Conservation (phyloP, 768 basidiomycete genomes). For the Tubosaeta sp. region DNA sequence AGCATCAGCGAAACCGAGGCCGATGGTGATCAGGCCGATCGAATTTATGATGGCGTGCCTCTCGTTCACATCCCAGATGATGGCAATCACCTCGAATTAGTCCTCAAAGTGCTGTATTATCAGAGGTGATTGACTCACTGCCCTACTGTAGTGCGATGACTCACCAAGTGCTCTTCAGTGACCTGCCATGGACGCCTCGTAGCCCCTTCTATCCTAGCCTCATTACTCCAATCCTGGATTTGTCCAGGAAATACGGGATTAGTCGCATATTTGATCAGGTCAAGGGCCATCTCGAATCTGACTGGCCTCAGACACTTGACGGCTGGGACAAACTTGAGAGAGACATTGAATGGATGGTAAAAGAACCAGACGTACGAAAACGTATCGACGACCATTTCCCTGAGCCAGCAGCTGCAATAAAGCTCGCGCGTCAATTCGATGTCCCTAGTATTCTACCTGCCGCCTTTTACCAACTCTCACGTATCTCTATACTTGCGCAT, state of each 20-base stretch:
- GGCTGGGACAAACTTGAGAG: constrained; percentile 13
- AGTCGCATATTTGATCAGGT: constrained; percentile 5
- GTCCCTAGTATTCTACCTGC: constrained; percentile 44
- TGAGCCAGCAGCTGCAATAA: constrained; percentile 32
- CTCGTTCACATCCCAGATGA: constrained; percentile 5
- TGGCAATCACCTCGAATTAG: constrained; percentile 3
- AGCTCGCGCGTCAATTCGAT: constrained; percentile 39
- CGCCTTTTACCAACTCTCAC: constrained; percentile 46
- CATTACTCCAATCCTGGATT: constrained; percentile 6
- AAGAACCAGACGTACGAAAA: too few relatives aligned
- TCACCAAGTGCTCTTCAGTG: not conserved
- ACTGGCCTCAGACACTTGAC: constrained; percentile 11
- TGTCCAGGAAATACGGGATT: constrained; percentile 11
- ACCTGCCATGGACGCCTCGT: constrained; percentile 5
- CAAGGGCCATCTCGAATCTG: not conserved
- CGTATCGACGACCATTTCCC: constrained; percentile 7
- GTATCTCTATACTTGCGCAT: constrained; percentile 7
- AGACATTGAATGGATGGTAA: not conserved
- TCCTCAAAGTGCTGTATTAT: constrained; percentile 11
- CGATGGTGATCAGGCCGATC: not conserved
- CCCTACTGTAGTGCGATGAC: not conserved
- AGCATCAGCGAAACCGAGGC: too few relatives aligned
- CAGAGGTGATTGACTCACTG: constrained; percentile 2
- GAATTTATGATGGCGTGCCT: constrained; percentile 4
- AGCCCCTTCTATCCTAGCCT: not conserved